Evolutionary conservation across 345 rosid genomes (phyloP).

Genomic region (Odontarrhena argentea): DNA sequence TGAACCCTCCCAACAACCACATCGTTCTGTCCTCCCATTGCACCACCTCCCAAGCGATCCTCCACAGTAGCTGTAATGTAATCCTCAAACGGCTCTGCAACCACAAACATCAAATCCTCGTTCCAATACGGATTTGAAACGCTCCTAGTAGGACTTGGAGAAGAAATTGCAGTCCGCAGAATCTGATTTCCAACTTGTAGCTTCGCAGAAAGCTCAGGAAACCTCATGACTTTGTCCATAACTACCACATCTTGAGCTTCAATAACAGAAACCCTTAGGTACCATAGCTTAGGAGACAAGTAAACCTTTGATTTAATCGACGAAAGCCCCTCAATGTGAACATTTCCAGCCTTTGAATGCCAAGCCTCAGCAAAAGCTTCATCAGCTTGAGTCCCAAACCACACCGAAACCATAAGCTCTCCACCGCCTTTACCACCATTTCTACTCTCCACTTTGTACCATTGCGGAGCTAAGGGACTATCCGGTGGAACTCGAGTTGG

Average conservation of each 20-base stretch:
- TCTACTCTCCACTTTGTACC: slow-evolving; percentile 67
- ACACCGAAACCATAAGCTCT: slow-evolving; percentile 68
- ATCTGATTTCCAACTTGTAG: slow-evolving; percentile 69
- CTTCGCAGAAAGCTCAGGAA: slow-evolving; percentile 57
- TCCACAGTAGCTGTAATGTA: slow-evolving; percentile 54
- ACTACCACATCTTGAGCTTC: slow-evolving; percentile 71
- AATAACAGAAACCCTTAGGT: slow-evolving; percentile 60
- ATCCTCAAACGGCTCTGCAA: slow-evolving; percentile 77
- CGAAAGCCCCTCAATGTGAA: slow-evolving; percentile 57
- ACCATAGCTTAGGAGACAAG: slow-evolving; percentile 76
- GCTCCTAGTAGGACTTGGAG: slow-evolving; percentile 47
- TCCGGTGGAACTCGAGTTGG: slow-evolving; percentile 75
- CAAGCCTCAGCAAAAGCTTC: slow-evolving; percentile 76
- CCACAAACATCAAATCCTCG: slow-evolving; percentile 72
- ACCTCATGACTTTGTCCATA: slow-evolving; percentile 56
- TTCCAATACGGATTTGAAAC: slow-evolving; percentile 69
- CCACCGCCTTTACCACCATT: slow-evolving; percentile 52
- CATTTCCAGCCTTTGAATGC: slow-evolving; percentile 74
- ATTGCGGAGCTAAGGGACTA: slow-evolving; percentile 74
- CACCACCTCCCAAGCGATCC: slow-evolving; percentile 52
- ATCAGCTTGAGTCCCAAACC: slow-evolving; percentile 85
- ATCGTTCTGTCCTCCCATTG: slow-evolving; percentile 44
- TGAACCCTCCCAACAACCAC: slow-evolving; percentile 56
- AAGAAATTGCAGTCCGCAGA: slow-evolving; percentile 50
- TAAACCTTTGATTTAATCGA: slow-evolving; percentile 71